phyloP scores from a whole-genome alignment of 352 stramenopile genomes.

The Lagenidium giganteum region DNA sequence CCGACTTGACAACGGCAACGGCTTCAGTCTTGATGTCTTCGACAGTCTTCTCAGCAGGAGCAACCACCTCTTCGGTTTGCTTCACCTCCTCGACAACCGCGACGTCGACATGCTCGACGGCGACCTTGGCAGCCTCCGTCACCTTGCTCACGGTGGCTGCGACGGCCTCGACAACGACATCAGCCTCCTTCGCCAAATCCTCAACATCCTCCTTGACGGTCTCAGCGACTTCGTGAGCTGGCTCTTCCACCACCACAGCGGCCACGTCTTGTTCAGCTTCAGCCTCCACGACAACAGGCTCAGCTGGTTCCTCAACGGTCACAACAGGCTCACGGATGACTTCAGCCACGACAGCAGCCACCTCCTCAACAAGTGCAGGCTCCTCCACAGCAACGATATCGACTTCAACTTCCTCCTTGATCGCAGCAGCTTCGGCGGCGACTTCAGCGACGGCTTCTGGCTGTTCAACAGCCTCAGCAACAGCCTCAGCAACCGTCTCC shows the following conservation, averaged over 20 bases:
- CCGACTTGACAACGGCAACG: too few species aligned
- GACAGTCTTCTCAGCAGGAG: too few species aligned
- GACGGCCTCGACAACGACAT: background rate
- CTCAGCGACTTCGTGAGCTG: background rate
- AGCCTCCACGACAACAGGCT: background rate
- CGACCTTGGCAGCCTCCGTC: background rate
- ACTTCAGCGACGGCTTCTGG: background rate
- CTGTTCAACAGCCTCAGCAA: background rate
- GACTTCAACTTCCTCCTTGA: background rate
- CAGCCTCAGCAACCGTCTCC: constrained; percentile 5
- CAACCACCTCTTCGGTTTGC: background rate
- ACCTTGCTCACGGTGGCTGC: background rate
- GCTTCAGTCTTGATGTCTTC: too few species aligned
- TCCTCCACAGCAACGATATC: constrained; percentile 5
- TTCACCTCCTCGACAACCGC: background rate
- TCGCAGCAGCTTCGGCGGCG: background rate
- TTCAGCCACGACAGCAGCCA: constrained; percentile 1
- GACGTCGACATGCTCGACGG: background rate
- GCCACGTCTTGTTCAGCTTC: constrained; percentile 9
- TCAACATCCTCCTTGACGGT: background rate
- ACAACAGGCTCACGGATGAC: constrained; percentile 1
- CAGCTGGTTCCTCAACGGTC: background rate
- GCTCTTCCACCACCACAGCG: background rate
- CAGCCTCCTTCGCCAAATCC: background rate
- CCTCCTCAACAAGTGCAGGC: constrained; percentile 1